Conservation (phyloP, 139 green algal genomes). For the Micromonas commoda region DNA sequence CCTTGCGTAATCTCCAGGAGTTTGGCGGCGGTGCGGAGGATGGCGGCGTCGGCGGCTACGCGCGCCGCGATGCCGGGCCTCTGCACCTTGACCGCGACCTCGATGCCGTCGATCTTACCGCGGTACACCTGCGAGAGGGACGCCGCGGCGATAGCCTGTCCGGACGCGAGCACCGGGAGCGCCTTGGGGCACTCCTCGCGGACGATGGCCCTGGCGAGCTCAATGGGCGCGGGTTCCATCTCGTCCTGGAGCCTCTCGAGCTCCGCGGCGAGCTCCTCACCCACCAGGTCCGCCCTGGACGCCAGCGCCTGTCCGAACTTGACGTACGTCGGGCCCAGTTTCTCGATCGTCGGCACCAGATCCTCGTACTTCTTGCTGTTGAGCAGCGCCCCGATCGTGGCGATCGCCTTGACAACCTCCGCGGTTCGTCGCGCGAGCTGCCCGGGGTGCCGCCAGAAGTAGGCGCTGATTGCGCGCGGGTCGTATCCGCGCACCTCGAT, state of each 20-base stretch:
- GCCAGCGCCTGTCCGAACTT: conserved; percentile 24
- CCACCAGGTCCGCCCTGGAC: conserved; percentile 11
- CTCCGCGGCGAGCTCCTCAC: neutral
- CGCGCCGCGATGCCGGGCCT: conserved; percentile 60
- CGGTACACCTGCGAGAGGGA: conserved; percentile 35
- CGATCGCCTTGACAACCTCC: neutral
- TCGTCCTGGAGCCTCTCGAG: conserved; percentile 48
- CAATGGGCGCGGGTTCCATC: conserved; percentile 45
- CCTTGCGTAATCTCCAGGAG: neutral
- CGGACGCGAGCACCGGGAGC: neutral
- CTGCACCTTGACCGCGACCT: conserved; percentile 85
- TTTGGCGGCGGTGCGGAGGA: neutral
- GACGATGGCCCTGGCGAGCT: conserved; percentile 31
- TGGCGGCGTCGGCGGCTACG: conserved; percentile 43
- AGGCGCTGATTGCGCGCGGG: neutral
- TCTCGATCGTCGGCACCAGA: neutral
- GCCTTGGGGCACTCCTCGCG: neutral
- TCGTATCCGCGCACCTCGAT: neutral
- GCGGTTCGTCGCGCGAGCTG: neutral
- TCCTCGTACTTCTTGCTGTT: conserved; percentile 3
- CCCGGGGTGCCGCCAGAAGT: neutral
- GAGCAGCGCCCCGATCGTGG: neutral
- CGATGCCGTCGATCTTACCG: neutral
- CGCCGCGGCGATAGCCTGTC: conserved; percentile 23
- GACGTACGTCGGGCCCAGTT: conserved; percentile 24